Evolutionary conservation across 495 filamentous ascomycete genomes (phyloP), one percentile per base, ranked within the genome.

Genomic region (Penicillium coprophilum): DNA sequence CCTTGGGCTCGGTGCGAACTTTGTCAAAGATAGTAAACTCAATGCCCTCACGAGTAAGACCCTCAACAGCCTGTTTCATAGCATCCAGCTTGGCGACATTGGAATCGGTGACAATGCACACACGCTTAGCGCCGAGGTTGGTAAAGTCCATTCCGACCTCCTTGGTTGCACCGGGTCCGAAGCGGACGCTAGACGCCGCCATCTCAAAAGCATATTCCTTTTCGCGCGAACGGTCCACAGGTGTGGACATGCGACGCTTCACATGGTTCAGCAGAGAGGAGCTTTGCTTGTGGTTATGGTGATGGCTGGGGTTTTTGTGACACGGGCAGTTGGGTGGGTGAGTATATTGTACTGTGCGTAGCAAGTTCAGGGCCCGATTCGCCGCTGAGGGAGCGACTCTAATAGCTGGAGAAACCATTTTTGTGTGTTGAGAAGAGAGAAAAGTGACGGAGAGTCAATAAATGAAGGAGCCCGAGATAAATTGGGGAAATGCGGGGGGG

Each of bases 191-290:
- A 1, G 90, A 94, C 5, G 94, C 90, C 2, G 78, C 94, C 92
- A 98, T 96, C 73, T 98, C 93, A 66, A 98, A 98, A 34, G 94
- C 94, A 76, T 97, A 97, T 65, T 98, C 94, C 70, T 93, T 96
- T 68, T 92, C 84, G 53, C 84, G 82, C 3, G 85, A 75, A 5
- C 72, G 68, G 62, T 92, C 88, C 9, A 83, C 70, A 0, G 92
- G 92, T 0, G 89, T 92, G 34, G 90, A 90, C 59, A 89, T 75
- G 34, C 83, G 77, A 27, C 83, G 80, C 43, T 77, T 79, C 30
- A 83, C 80, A 70, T 84, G 79, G 30, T 72, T 76, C 49, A 87
- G 71, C 27, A 81, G 71, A 13, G 80, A 68, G 27, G 75, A 61
- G 34, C 69, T 71, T 57, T 52, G 50, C 36, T 84, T 76, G 67